Base-by-base conservation (phyloP, 179 eudicot species). In the Silene noctiflora region DNA sequence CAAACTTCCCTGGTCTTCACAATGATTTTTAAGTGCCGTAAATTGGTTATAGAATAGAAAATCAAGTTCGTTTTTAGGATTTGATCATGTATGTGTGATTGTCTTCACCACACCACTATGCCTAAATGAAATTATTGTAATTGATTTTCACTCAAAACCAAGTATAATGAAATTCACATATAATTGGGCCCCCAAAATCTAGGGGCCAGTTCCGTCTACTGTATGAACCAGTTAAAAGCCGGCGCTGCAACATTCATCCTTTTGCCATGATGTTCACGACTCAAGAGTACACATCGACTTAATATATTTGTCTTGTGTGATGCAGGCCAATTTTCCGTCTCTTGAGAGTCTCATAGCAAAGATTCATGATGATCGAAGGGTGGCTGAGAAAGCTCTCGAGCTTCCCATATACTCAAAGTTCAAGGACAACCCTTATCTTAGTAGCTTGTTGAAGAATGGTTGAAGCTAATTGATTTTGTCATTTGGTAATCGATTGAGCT, bases 241-340 rank as follows among this genome's bases (percentile, higher is more conserved):
- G 51, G 3, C 3, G 13, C 51, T 44, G 0, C 51, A 44, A 44
- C 13, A 44, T 44, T 16, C 19, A 55, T n/a, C 59, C 59, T 16
- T 55, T 53, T 53, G 0, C 59, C 59, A 53, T 14, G 59, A 17
- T 53, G 56, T 53, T 3, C 51, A 16, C n/a, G n/a, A n/a, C n/a
- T n/a, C n/a, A n/a, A n/a, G n/a, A n/a, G n/a, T n/a, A n/a, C n/a
- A n/a, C n/a, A n/a, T n/a, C n/a, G n/a, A 53, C 19, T 53, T 62
- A 27, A 44, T 44, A 31, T 51, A 69, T 68, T 48, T 11, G 16
- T 46, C 8, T 58, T 64, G 5, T 20, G n/a, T 73, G 21, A 71
- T 44, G n/a, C 88, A 95, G 99, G 86, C 90, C 48, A 95, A 91
- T 81, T 95, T 95, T 72, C 77, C 91, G 6, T 82, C 99, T 20